Base-by-base conservation (phyloP, 257 asterid species). In the Solanum microdontum region DNA sequence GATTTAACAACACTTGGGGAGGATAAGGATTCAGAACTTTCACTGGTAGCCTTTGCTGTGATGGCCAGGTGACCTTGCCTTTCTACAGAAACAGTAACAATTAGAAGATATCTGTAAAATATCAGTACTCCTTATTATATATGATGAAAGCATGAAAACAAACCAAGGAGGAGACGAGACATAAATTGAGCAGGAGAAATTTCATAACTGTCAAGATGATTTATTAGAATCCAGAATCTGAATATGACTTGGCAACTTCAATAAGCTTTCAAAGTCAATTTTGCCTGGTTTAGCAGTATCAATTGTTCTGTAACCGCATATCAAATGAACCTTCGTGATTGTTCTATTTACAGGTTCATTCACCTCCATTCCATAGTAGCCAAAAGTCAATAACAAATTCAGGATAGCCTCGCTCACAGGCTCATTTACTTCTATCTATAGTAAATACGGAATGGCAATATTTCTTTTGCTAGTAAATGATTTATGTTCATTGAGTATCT, bases 21-120 rank as follows among this genome's bases (percentile, higher is more conserved):
- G 79, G 79, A 72, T 72, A 72, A 72, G 14, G 43, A 72, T 36
- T 36, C 82, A 74, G 82, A 74, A 74, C 51, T 84, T 94, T 92
- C 96, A 24, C 93, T 90, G 0, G 96, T 90, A 55, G 99, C 98
- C 92, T 94, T 96, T 62, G 93, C 90, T 24, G 89, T 74, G 83
- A 94, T 86, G n/a, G 90, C 68, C 82, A 85, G 34, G 75, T 91
- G 92, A 86, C 84, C 87, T 84, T 72, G 91, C 77, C 92, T 91
- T 88, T 74, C 98, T 95, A 89, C 66, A 66, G 77, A 76, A 91
- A 73, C 24, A 24, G 55, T 76, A 30, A 69, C 17, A 86, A 39
- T 30, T 84, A 84, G 86, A 34, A 48, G 88, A 5, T 48, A 51
- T 14, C 40, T 45, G 73, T 77, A 26, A 40, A 10, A 15, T 24